A percentile compares a stretch with the other conserved stretches of the same genome.
phyloP scores from a whole-genome alignment of 1,284 basidiomycete genomes.

The Ustilago esculenta region DNA sequence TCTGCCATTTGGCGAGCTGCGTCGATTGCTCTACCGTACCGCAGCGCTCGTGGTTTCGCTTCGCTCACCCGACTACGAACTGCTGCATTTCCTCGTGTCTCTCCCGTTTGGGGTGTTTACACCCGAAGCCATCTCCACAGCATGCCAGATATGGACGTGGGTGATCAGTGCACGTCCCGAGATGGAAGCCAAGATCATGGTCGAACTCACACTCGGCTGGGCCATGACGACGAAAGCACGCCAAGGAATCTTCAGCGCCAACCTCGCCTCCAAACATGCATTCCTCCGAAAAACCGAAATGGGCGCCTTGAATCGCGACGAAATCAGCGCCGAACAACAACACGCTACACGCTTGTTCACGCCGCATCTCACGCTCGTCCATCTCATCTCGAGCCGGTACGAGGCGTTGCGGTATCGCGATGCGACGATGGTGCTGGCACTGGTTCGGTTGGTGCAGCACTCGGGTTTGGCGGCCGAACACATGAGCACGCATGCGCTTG shows the following conservation, averaged over 20 bases:
- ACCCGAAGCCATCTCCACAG: constrained; percentile 83
- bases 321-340: constrained; percentile 78
- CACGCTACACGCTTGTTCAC: constrained; percentile 76
- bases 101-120: constrained; percentile 91
- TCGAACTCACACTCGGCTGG: constrained; percentile 89
- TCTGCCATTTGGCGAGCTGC: constrained; percentile 74
- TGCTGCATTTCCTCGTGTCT: constrained; percentile 86
- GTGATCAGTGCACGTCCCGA: constrained; percentile 86
- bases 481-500: constrained; percentile 87
- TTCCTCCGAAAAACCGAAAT: constrained; percentile 88
- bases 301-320: constrained; percentile 86
- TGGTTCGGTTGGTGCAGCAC: constrained; percentile 83
- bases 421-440: constrained; percentile 83
- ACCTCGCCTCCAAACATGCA: constrained; percentile 77
- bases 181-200: constrained; percentile 79
- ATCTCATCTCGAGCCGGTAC: constrained; percentile 90
- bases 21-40: constrained; percentile 85
- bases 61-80: constrained; percentile 77
- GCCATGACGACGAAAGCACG: constrained; percentile 82
- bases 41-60: constrained; percentile 70
- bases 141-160: constrained; percentile 97
- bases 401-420: constrained; percentile 91
- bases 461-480: constrained; percentile 43
- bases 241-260: constrained; percentile 67
- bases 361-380: constrained; percentile 85